Evolutionary conservation across 768 basidiomycete genomes (phyloP).

Genomic region (Tubosaeta sp.): DNA sequence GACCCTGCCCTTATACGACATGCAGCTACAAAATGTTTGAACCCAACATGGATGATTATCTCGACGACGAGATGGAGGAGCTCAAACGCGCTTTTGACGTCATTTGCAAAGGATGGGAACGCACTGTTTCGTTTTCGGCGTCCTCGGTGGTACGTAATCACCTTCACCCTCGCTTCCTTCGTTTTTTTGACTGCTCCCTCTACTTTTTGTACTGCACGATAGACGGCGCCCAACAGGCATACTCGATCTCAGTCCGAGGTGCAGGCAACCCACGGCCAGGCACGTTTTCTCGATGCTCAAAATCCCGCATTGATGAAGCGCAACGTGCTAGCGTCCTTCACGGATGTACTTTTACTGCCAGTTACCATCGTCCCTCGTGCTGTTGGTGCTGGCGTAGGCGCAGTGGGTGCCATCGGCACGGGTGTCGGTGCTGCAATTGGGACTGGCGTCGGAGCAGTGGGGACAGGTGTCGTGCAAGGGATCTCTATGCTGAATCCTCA

Average conservation of each 20-base stretch:
- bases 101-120: conserved; percentile 80
- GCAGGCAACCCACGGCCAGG: conserved; percentile 11
- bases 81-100: conserved; percentile 69
- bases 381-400: conserved; percentile 65
- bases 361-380: conserved; percentile 94
- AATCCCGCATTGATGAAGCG: conserved; percentile 92
- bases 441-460: conserved; percentile 49
- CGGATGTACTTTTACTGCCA: conserved; percentile 81
- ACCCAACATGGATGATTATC: conserved; percentile 94
- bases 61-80: conserved; percentile 87
- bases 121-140: conserved; percentile 31
- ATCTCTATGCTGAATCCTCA: conserved; percentile 89
- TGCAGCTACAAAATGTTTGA: conserved; percentile 94
- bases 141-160: conserved; percentile 34
- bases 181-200: not conserved
- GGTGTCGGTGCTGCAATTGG: conserved; percentile 38
- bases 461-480: conserved; percentile 75
- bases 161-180: not conserved
- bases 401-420: not conserved
- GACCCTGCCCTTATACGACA: not conserved
- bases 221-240: conserved; percentile 10
- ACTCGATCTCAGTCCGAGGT: not conserved
- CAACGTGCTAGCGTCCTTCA: conserved; percentile 89
- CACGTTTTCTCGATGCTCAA: conserved; percentile 75
- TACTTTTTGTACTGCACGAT: not conserved